Conservation (phyloP, 345 rosid genomes). For the Syzygium aromaticum region DNA sequence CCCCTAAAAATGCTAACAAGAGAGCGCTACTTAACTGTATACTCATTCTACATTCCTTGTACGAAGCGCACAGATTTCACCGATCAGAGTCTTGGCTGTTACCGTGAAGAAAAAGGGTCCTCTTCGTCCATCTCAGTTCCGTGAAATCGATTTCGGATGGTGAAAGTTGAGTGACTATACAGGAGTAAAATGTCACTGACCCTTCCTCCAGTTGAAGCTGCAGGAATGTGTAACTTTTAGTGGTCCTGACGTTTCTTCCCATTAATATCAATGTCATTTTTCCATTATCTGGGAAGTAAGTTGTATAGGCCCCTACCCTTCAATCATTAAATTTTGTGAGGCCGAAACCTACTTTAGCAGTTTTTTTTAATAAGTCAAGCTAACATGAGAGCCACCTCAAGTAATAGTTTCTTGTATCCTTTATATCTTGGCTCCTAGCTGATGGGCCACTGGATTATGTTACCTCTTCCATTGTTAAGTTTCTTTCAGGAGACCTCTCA, state of each 20-base stretch:
- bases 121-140: neutral
- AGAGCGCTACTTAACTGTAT: neutral
- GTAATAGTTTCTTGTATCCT: neutral
- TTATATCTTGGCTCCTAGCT: neutral
- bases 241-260: neutral
- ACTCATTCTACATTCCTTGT: neutral
- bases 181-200: neutral
- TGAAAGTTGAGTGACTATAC: neutral
- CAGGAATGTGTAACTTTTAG: neutral
- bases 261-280: neutral
- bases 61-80: neutral
- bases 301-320: neutral
- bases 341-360: neutral
- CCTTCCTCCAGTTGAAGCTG: neutral
- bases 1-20: neutral
- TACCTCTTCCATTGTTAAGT: neutral
- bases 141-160: neutral
- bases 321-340: neutral
- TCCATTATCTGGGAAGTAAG: neutral
- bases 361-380: neutral
- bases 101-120: neutral
- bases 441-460: neutral
- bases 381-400: neutral
- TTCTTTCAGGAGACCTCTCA: neutral
- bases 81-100: neutral